These are phyloP conservation scores for Cystofilobasidium ferigula DNA, from an alignment of 768 basidiomycete species.

Conservation along the genomic window DNA sequence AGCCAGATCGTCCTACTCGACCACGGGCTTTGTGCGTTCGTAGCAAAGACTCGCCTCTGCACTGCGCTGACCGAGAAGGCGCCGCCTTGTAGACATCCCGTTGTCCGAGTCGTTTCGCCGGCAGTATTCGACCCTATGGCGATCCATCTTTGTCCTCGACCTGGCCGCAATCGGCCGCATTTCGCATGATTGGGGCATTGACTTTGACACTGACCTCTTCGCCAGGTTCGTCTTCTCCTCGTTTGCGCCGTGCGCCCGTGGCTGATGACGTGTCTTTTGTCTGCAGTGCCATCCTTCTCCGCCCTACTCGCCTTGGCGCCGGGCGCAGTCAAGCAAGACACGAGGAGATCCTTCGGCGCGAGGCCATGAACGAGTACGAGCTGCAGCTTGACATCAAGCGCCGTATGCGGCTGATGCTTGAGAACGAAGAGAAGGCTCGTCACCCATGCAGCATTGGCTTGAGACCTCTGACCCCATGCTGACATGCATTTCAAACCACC, in stretches of 20 bases:
- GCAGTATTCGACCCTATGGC: slow-evolving; percentile 70
- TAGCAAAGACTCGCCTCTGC: no score
- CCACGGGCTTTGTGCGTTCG: slow-evolving; percentile 63
- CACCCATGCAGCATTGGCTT: not conserved
- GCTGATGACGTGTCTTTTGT: not conserved
- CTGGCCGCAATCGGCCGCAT: slow-evolving; percentile 36
- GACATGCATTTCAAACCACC: no score
- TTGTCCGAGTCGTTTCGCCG: slow-evolving; percentile 56
- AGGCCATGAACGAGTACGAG: slow-evolving; percentile 36
- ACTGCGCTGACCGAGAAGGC: no score
- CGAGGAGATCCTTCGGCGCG: slow-evolving; percentile 27
- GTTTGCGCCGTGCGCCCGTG: not conserved
- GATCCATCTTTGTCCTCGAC: slow-evolving; percentile 39
- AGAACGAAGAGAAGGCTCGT: slow-evolving; percentile 35
- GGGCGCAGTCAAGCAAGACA: slow-evolving; percentile 9
- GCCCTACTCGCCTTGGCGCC: slow-evolving; percentile 36
- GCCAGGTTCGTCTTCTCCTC: slow-evolving; percentile 29
- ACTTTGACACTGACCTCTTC: slow-evolving; percentile 34
- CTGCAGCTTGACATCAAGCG: slow-evolving; percentile 39
- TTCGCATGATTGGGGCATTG: slow-evolving; percentile 38
- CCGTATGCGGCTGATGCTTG: slow-evolving; percentile 38
- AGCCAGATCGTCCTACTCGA: slow-evolving; percentile 61
- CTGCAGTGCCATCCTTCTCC: slow-evolving; percentile 36
- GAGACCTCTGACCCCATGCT: not conserved
- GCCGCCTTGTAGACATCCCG: slow-evolving; percentile 45